A percentile compares a stretch with the other conserved stretches of the same genome.
These are phyloP conservation scores for Saccharomyces mikatae DNA, from an alignment of 805 yeast genomes.

Conservation along the genomic window DNA sequence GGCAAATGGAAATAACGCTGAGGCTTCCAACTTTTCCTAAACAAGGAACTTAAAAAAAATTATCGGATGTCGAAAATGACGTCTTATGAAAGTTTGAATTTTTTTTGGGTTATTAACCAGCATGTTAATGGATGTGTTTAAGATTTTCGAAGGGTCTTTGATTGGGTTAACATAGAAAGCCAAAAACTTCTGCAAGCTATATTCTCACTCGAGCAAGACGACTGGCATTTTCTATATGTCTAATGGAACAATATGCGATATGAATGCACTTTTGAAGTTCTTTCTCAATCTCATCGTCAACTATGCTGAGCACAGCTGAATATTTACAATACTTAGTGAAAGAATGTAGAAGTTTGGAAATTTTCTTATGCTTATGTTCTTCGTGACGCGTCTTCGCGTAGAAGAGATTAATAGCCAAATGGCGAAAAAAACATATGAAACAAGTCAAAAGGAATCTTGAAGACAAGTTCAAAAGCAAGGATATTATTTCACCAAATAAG, in stretches of 20 bases:
- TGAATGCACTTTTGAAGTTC: not conserved
- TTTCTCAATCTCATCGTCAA: not conserved
- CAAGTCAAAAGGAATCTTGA: not conserved
- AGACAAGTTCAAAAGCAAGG: not conserved
- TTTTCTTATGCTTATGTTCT: not conserved
- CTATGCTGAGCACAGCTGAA: not conserved
- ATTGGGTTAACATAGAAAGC: not conserved
- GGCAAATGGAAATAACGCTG: not conserved
- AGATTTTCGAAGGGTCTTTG: not conserved
- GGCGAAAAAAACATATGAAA: not conserved
- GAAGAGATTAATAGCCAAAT: not conserved
- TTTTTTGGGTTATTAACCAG: no score
- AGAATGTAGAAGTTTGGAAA: not conserved
- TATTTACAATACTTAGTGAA: not conserved
- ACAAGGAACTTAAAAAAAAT: not conserved
- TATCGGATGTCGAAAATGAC: no score
- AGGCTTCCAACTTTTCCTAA: not conserved
- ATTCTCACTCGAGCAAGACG: not conserved
- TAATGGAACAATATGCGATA: not conserved
- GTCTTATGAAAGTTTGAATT: no score
- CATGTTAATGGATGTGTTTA: no score
- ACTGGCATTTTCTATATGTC: not conserved
- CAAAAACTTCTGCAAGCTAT: not conserved
- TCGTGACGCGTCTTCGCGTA: not conserved
- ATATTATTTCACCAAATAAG: not conserved